A percentile compares a stretch with the other conserved stretches of the same genome.
These are phyloP conservation scores for Amanita fuliginea DNA, from an alignment of 768 basidiomycete genomes.

Conservation along the genomic window DNA sequence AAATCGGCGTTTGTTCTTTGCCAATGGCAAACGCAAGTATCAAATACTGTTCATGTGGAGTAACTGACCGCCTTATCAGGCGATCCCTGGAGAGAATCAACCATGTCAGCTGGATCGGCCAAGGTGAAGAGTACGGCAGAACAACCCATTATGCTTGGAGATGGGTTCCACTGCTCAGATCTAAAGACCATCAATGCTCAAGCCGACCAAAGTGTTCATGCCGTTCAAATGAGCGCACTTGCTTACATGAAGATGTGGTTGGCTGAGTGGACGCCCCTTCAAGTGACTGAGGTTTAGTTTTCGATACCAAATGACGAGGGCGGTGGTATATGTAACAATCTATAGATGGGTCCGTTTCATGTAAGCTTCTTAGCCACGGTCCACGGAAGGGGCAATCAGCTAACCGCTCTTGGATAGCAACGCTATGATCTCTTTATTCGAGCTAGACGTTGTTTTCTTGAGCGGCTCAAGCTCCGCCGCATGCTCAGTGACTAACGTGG, in stretches of 20 bases:
- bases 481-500: too few relatives aligned
- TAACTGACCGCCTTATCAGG: slow-evolving; percentile 23
- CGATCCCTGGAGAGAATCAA: slow-evolving; percentile 68
- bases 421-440: too few relatives aligned
- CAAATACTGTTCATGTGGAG: too few relatives aligned
- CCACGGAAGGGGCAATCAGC: too few relatives aligned
- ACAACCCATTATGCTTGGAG: slow-evolving; percentile 46
- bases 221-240: slow-evolving; percentile 44
- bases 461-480: too few relatives aligned
- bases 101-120: slow-evolving; percentile 46
- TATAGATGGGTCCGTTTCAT: too few relatives aligned
- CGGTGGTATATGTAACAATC: too few relatives aligned
- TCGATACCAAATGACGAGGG: too few relatives aligned
- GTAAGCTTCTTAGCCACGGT: too few relatives aligned
- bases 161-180: slow-evolving; percentile 69
- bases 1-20: slow-evolving; percentile 52
- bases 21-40: slow-evolving; percentile 52
- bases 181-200: slow-evolving; percentile 27
- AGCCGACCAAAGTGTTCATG: slow-evolving; percentile 39
- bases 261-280: slow-evolving; percentile 22
- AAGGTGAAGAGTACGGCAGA: slow-evolving; percentile 32
- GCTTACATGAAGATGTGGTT: slow-evolving; percentile 48
- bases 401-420: too few relatives aligned
- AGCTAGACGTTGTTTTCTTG: too few relatives aligned
- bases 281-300: too few relatives aligned